These are phyloP conservation scores for Penicillium sp. DNA, from an alignment of 2,329 filamentous ascomycete genomes.

Conservation along the genomic window DNA sequence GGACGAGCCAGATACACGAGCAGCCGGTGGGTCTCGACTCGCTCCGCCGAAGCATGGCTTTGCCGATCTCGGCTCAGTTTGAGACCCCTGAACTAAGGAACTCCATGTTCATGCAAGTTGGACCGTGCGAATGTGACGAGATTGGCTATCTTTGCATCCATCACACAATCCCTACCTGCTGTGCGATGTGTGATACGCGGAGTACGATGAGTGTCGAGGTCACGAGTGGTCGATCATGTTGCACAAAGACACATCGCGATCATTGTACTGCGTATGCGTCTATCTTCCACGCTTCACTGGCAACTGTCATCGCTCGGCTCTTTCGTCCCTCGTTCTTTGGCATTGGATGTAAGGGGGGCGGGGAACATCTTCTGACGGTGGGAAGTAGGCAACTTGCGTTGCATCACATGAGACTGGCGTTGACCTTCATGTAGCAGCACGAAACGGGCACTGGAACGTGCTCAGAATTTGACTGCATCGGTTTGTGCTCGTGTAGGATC, in stretches of 20 bases:
- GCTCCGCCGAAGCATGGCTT: background rate
- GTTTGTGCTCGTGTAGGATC: no score
- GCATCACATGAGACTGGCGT: conserved; percentile 5
- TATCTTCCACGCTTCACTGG: no score
- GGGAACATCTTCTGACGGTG: background rate
- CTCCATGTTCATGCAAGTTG: conserved; percentile 1
- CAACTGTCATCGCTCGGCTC: background rate
- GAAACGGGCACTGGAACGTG: no score
- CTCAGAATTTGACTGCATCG: no score
- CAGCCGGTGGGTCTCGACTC: background rate
- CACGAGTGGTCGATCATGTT: no score
- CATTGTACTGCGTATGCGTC: no score
- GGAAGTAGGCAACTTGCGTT: background rate
- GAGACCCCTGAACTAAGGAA: conserved; percentile 10
- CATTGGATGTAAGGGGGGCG: conserved; percentile 13
- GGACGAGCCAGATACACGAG: background rate
- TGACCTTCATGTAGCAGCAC: no score
- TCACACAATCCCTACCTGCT: no score
- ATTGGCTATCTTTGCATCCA: no score
- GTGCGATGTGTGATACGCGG: no score
- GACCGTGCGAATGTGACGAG: conserved; percentile 5
- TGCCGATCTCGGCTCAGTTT: conserved; percentile 13
- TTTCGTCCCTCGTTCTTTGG: background rate
- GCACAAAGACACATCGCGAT: no score
- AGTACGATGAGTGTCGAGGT: no score